phyloP scores from a whole-genome alignment of 2,329 filamentous ascomycete genomes.

The Cladosporium oxysporum region DNA sequence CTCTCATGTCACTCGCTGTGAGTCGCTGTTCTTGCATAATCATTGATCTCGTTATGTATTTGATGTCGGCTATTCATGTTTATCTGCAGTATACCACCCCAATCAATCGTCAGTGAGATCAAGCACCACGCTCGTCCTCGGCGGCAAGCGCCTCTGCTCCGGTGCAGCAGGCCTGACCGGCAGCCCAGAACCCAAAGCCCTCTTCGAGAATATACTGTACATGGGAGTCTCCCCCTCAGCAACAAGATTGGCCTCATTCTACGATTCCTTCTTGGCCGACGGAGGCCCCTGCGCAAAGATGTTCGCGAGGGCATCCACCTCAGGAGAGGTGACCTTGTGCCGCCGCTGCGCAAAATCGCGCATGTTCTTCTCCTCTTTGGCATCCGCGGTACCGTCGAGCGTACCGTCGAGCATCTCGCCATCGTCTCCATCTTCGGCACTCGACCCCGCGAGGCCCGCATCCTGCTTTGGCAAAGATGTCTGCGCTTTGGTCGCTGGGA shows the following conservation, averaged over 20 bases:
- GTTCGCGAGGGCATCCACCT: neutral
- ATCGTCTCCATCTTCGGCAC: conserved; percentile 15
- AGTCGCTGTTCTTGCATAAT: neutral
- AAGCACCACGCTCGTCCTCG: neutral
- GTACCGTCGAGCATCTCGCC: conserved; percentile 25
- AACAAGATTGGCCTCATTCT: neutral
- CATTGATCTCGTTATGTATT: conserved; percentile 17
- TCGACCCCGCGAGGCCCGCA: neutral
- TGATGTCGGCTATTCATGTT: conserved; percentile 3
- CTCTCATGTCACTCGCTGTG: neutral
- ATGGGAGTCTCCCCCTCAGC: neutral
- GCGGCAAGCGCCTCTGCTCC: neutral
- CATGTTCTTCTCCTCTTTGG: neutral
- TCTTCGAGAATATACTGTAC: neutral
- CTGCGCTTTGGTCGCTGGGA: neutral
- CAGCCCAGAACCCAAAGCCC: neutral
- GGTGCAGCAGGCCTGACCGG: neutral
- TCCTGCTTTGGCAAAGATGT: neutral
- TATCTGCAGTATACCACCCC: neutral
- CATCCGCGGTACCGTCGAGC: conserved; percentile 12
- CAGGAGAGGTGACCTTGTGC: conserved; percentile 6
- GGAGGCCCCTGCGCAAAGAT: neutral
- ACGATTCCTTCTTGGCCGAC: neutral
- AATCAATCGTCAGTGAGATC: neutral
- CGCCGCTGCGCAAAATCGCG: conserved; percentile 1